phyloP scores from a whole-genome alignment of 1,284 basidiomycete genomes.

The Sporisorium scitamineum region DNA sequence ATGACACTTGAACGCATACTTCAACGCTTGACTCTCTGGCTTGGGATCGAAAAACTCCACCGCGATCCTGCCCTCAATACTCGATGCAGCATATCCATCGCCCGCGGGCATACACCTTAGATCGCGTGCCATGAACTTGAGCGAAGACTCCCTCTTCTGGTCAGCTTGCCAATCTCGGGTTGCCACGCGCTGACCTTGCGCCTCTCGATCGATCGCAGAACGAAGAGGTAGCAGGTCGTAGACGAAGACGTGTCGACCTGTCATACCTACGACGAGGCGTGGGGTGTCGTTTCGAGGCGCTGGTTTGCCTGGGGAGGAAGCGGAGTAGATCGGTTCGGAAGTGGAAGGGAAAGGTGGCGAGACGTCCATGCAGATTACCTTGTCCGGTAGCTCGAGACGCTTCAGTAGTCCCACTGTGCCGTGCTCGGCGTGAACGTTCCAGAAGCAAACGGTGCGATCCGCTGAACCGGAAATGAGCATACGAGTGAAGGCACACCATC shows the following conservation, averaged over 20 bases:
- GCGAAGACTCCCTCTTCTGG: conserved; percentile 86
- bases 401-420: conserved; percentile 23
- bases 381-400: conserved; percentile 55
- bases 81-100: conserved; percentile 90
- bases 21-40: conserved; percentile 79
- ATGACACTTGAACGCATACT: conserved; percentile 99
- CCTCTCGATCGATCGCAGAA: conserved; percentile 36
- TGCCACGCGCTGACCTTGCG: conserved; percentile 20
- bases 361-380: conserved; percentile 65
- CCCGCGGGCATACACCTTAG: conserved; percentile 92
- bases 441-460: conserved; percentile 58
- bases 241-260: conserved; percentile 54
- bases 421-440: conserved; percentile 32
- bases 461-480: conserved; percentile 52
- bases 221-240: conserved; percentile 55
- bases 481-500: conserved; percentile 46
- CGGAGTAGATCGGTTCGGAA: conserved; percentile 7
- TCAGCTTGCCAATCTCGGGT: conserved; percentile 55
- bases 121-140: conserved; percentile 94
- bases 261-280: conserved; percentile 61
- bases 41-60: conserved; percentile 95
- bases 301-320: conserved; percentile 3
- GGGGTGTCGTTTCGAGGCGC: conserved; percentile 35
- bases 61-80: conserved; percentile 94
- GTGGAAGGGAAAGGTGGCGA: conserved; percentile 31